phyloP scores from a whole-genome alignment of 768 basidiomycete species.

The Coprinellus micaceus region DNA sequence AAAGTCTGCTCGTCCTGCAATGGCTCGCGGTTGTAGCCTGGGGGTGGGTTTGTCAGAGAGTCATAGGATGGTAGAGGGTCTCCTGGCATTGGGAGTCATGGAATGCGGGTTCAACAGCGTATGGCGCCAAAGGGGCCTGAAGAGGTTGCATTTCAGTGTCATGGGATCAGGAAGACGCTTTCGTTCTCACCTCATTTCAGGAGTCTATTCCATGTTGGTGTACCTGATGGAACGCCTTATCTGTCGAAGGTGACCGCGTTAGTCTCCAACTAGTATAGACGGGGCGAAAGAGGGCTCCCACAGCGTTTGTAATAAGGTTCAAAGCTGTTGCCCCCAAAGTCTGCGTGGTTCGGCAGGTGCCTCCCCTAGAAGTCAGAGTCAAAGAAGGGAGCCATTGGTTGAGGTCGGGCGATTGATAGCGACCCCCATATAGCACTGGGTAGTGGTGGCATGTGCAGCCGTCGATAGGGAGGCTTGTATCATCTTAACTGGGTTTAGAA shows the following conservation, averaged over 20 bases:
- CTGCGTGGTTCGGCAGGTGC: no score
- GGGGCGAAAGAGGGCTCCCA: no score
- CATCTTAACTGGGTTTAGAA: no score
- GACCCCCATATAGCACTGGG: no score
- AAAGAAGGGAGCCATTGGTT: no score
- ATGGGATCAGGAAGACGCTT: not conserved
- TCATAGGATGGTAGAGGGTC: constrained; percentile 6
- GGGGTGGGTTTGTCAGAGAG: constrained; percentile 5
- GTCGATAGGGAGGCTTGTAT: no score
- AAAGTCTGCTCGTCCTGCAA: constrained; percentile 32
- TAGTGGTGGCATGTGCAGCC: no score
- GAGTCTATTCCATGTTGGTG: not conserved
- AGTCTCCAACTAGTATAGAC: no score
- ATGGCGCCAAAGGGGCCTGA: not conserved
- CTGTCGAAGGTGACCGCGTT: not conserved
- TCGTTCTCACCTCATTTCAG: not conserved
- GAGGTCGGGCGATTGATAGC: no score
- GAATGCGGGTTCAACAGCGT: not conserved
- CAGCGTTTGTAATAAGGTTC: no score
- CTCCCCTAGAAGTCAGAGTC: no score
- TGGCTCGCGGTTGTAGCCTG: constrained; percentile 34
- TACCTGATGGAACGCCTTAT: not conserved
- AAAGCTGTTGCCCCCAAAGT: no score
- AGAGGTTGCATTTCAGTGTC: not conserved
- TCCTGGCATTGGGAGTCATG: constrained; percentile 11